phyloP scores from a whole-genome alignment of 805 yeast species.

The Kluyveromyces lactis region DNA sequence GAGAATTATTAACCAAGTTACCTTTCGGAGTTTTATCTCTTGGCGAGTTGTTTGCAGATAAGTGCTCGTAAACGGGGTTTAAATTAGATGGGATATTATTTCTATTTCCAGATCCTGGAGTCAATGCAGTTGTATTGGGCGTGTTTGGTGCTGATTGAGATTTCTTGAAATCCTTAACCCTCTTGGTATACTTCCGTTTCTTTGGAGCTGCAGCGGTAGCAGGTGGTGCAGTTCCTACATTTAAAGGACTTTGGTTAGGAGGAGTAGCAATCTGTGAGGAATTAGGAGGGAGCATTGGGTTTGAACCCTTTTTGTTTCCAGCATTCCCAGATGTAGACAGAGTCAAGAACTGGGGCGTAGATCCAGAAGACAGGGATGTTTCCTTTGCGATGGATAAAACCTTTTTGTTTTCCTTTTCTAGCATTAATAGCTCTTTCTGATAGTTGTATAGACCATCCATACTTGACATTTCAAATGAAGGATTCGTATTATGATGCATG shows the following conservation, averaged over 20 bases:
- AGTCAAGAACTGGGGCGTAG: slow-evolving; percentile 58
- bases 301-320: neutral
- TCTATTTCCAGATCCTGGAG: slow-evolving; percentile 1
- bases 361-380: slow-evolving; percentile 41
- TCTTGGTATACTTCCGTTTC: slow-evolving; percentile 3
- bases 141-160: slow-evolving; percentile 30
- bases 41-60: slow-evolving; percentile 1
- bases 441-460: slow-evolving; percentile 64
- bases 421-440: slow-evolving; percentile 65
- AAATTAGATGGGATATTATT: neutral
- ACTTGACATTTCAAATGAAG: slow-evolving; percentile 8
- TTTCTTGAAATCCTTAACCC: slow-evolving; percentile 1
- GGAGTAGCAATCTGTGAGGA: slow-evolving; percentile 1
- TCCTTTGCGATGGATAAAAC: slow-evolving; percentile 9
- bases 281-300: slow-evolving; percentile 2
- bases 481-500: neutral
- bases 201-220: neutral
- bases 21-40: neutral
- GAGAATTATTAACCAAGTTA: neutral
- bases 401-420: slow-evolving; percentile 67
- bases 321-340: slow-evolving; percentile 43
- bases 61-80: neutral
- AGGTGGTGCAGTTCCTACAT: neutral
- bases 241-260: slow-evolving; percentile 1
- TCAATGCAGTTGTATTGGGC: slow-evolving; percentile 9